These are phyloP conservation scores for Erysimum cheiri DNA, from an alignment of 441 rosid genomes.

Conservation along the genomic window DNA sequence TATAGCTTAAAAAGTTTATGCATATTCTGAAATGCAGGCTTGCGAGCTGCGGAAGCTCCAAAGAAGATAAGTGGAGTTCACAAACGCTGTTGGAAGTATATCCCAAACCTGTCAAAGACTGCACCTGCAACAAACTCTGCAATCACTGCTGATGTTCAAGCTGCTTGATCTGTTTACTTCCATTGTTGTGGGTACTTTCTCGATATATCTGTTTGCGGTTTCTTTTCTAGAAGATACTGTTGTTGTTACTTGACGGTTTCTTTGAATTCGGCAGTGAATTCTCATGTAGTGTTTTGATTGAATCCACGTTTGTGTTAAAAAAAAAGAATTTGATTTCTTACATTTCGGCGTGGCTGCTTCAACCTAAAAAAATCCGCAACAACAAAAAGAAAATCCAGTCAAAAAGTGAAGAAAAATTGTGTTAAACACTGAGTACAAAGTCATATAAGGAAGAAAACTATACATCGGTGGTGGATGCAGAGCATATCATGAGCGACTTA, in stretches of 20 bases:
- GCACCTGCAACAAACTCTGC: slow-evolving; percentile 49
- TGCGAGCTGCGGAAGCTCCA: slow-evolving; percentile 67
- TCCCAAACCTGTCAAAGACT: slow-evolving; percentile 56
- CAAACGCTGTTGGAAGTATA: slow-evolving; percentile 93
- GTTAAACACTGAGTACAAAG: too few species aligned
- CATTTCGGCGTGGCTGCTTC: too few species aligned
- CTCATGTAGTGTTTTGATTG: too few species aligned
- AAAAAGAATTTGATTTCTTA: too few species aligned
- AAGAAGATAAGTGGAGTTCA: slow-evolving; percentile 94
- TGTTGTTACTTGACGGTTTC: slow-evolving; percentile 17
- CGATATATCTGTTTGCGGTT: slow-evolving; percentile 9
- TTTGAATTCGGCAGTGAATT: slow-evolving; percentile 1
- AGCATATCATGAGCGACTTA: too few species aligned
- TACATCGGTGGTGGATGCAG: too few species aligned
- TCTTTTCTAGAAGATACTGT: slow-evolving; percentile 17
- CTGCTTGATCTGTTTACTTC: slow-evolving; percentile 52
- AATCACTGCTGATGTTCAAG: slow-evolving; percentile 49
- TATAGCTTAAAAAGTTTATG: not conserved
- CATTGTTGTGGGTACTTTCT: slow-evolving; percentile 27
- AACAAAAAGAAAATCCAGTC: too few species aligned
- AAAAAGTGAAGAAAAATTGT: too few species aligned
- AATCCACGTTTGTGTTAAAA: too few species aligned
- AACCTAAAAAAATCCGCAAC: too few species aligned
- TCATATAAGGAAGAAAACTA: too few species aligned
- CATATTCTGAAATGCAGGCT: slow-evolving; percentile 50